phyloP scores from a whole-genome alignment of 129 eudicot species.

The Deinandra increscens region DNA sequence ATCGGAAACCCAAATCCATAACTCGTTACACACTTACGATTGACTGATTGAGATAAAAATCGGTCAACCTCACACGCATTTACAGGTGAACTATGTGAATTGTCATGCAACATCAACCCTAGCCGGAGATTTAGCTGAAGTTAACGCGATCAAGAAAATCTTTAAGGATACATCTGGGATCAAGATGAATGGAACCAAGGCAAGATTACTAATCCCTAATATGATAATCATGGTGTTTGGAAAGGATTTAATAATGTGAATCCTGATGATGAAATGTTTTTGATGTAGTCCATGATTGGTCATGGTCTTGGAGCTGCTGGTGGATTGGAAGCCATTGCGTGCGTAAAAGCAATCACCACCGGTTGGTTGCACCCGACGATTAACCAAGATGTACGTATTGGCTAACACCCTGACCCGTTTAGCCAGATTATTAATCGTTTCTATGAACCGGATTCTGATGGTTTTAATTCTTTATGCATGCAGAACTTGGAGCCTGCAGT shows the following conservation, averaged over 20 bases:
- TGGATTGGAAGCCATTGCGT: slow-evolving; percentile 78
- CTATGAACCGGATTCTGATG: not conserved
- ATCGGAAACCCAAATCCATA: not conserved
- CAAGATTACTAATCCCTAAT: slow-evolving; percentile 9
- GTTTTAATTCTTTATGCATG: slow-evolving; percentile 8
- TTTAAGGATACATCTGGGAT: slow-evolving; percentile 80
- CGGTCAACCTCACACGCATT: not conserved
- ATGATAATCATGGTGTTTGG: not conserved
- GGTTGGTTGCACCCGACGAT: slow-evolving; percentile 89
- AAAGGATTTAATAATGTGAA: not conserved
- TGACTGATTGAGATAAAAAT: too few species aligned
- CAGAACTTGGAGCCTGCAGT: slow-evolving; percentile 70
- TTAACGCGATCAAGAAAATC: slow-evolving; percentile 75
- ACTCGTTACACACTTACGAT: not conserved
- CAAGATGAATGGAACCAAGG: slow-evolving; percentile 86
- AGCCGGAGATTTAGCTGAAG: slow-evolving; percentile 87
- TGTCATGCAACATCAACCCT: slow-evolving; percentile 88
- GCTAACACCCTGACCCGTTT: slow-evolving; percentile 8
- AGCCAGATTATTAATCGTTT: not conserved
- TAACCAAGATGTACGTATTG: slow-evolving; percentile 76
- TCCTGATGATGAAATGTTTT: not conserved
- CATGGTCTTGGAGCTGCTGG: slow-evolving; percentile 94
- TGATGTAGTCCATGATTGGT: slow-evolving; percentile 75
- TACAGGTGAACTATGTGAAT: slow-evolving; percentile 83
- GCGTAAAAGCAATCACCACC: slow-evolving; percentile 74